Conservation (phyloP, 805 yeast genomes). For the Candida easanensis region DNA sequence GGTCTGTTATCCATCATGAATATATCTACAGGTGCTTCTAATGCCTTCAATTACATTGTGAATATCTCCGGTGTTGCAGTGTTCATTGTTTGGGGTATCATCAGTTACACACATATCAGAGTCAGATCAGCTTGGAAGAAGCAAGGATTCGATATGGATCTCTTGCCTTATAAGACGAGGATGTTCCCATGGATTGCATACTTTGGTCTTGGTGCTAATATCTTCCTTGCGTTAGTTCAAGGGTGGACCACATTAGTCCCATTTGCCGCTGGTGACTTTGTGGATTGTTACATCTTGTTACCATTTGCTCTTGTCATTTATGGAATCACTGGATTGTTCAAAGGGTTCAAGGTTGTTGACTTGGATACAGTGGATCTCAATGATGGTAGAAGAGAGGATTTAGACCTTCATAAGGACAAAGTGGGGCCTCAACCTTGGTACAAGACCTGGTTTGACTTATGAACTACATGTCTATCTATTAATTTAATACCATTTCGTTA, state of each 20-base stretch:
- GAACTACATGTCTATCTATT: not conserved
- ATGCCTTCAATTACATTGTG: constrained; percentile 68
- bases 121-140: constrained; percentile 62
- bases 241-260: constrained; percentile 52
- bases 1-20: constrained; percentile 66
- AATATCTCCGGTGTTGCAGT: constrained; percentile 77
- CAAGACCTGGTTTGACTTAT: not conserved
- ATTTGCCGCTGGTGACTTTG: constrained; percentile 45
- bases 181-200: constrained; percentile 42
- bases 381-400: constrained; percentile 46
- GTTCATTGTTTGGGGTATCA: constrained; percentile 68
- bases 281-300: constrained; percentile 61
- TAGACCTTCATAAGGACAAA: not conserved
- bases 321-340: constrained; percentile 37
- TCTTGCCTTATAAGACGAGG: constrained; percentile 70
- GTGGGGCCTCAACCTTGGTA: not conserved
- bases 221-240: constrained; percentile 43
- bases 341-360: constrained; percentile 40
- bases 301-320: constrained; percentile 52
- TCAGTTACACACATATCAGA: constrained; percentile 61
- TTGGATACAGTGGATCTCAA: constrained; percentile 46
- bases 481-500: not conserved
- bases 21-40: constrained; percentile 47
- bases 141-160: constrained; percentile 62
- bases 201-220: constrained; percentile 36